phyloP scores from a whole-genome alignment of 169 alveolate species.

The Condylostoma magnum region DNA sequence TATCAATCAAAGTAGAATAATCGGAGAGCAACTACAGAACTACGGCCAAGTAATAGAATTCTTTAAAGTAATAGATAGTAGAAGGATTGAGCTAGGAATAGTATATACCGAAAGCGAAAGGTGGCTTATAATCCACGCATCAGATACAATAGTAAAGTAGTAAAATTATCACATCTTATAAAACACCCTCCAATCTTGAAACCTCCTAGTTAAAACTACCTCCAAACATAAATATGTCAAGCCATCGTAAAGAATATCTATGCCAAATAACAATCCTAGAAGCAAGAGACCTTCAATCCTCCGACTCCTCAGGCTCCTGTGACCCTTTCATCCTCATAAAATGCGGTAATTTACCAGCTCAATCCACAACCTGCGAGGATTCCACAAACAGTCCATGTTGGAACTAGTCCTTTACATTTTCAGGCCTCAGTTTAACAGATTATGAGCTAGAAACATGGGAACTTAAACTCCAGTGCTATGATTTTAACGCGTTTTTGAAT shows the following conservation, averaged over 20 bases:
- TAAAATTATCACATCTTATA: too few relatives aligned
- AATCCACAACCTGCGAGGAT: slow-evolving; percentile 58
- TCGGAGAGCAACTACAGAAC: slow-evolving; percentile 19
- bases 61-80: neutral
- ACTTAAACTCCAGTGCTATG: slow-evolving; percentile 62
- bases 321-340: slow-evolving; percentile 76
- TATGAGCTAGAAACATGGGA: slow-evolving; percentile 75
- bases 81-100: slow-evolving; percentile 1
- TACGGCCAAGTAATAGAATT: slow-evolving; percentile 26
- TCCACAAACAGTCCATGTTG: slow-evolving; percentile 64
- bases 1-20: neutral
- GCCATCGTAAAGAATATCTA: slow-evolving; percentile 55
- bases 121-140: too few relatives aligned
- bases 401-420: slow-evolving; percentile 78
- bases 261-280: slow-evolving; percentile 72
- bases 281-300: slow-evolving; percentile 64
- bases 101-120: slow-evolving; percentile 8
- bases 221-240: slow-evolving; percentile 20
- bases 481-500: slow-evolving; percentile 53
- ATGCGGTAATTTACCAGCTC: slow-evolving; percentile 60
- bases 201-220: too few relatives aligned
- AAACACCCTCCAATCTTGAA: too few relatives aligned
- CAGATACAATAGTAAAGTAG: too few relatives aligned
- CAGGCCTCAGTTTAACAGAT: slow-evolving; percentile 54
- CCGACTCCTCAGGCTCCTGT: slow-evolving; percentile 64